phyloP scores from a whole-genome alignment of 495 filamentous ascomycete genomes.

The Penicillium flavigenum region DNA sequence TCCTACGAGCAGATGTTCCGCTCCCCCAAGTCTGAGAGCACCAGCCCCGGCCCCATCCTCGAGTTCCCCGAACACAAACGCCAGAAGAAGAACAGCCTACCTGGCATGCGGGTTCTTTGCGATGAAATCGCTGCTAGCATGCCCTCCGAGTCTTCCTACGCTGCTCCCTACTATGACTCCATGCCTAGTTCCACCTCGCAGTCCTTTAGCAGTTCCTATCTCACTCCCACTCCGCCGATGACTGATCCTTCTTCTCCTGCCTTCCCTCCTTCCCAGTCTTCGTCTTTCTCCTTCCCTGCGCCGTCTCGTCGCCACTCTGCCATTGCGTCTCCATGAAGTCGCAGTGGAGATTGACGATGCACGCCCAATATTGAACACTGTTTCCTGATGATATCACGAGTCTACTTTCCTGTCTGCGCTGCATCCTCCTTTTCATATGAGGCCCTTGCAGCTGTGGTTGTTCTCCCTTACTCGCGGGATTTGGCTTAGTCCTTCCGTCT shows the following conservation, averaged over 20 bases:
- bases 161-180: constrained; percentile 25
- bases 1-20: constrained; percentile 46
- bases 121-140: constrained; percentile 36
- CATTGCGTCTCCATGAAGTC: constrained; percentile 30
- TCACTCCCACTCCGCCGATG: constrained; percentile 36
- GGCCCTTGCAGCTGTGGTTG: constrained; percentile 25
- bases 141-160: constrained; percentile 21
- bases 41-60: constrained; percentile 30
- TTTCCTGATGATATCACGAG: constrained; percentile 25
- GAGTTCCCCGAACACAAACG: constrained; percentile 34
- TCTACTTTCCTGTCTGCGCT: constrained; percentile 13
- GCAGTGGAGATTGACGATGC: constrained; percentile 8
- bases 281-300: constrained; percentile 31
- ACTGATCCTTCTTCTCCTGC: constrained; percentile 45
- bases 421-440: not conserved
- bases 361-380: constrained; percentile 20
- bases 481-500: constrained; percentile 9
- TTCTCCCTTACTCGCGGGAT: constrained; percentile 11
- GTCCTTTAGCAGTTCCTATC: constrained; percentile 32
- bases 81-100: constrained; percentile 37
- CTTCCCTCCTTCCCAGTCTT: constrained; percentile 30
- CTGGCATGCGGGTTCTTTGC: constrained; percentile 43
- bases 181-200: constrained; percentile 33
- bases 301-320: constrained; percentile 35
- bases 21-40: constrained; percentile 38